These are phyloP conservation scores for apple (Malus domestica) DNA, from an alignment of 306 rosid species.

Conservation along the genomic window DNA sequence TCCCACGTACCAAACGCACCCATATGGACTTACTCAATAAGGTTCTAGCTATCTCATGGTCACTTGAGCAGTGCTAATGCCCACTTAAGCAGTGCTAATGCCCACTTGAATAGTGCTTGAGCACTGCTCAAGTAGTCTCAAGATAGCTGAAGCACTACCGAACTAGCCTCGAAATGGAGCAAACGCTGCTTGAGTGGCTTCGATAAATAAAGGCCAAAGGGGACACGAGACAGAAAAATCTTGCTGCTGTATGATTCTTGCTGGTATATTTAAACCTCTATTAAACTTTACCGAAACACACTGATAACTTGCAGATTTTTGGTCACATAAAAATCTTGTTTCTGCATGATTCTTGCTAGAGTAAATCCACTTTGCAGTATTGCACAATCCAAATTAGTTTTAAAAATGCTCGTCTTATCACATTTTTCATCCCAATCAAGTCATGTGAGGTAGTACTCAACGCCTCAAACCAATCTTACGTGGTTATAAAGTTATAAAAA, in stretches of 20 bases:
- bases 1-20: no score
- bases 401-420: no score
- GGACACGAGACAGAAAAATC: not conserved
- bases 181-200: not conserved
- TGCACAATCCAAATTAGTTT: not conserved
- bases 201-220: not conserved
- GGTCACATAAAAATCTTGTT: not conserved
- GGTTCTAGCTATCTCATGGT: no score
- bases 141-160: no score
- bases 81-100: not conserved
- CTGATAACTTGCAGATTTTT: constrained; percentile 3
- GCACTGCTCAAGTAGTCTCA: not conserved
- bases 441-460: not conserved
- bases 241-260: not conserved
- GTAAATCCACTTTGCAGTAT: not conserved
- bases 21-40: no score
- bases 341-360: not conserved
- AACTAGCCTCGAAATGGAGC: not conserved
- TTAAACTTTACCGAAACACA: not conserved
- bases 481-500: no score
- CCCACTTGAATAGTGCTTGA: not conserved
- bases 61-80: not conserved
- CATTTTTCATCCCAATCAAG: not conserved
- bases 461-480: not conserved
- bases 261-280: not conserved